Base-by-base conservation (phyloP, 805 yeast genomes). In the Kuraishia ogatae region DNA sequence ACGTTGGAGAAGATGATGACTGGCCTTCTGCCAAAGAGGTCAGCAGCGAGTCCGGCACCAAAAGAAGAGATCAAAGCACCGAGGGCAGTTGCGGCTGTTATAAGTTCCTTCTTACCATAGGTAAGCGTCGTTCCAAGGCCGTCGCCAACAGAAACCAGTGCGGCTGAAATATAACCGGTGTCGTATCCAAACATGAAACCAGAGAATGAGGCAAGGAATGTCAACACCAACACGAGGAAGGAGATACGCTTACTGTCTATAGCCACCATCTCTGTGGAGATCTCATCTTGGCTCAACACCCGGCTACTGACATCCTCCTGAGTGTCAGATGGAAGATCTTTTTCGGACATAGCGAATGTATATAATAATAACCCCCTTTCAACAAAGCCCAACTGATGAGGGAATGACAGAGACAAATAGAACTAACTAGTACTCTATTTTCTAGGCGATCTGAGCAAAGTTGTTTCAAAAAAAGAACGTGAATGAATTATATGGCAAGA, bases 111-210 rank as follows among this genome's bases (percentile, higher is more conserved):
- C 61, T 91, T 84, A 51, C 96, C 96, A 56, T 82, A 79, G 0
- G 91, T 75, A 54, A 92, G 75, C 55, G 77, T 76, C 50, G 77
- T 72, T 60, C 82, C 81, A 58, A 93, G 78, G 66, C 89, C 96
- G 4, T 83, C 80, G 13, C 92, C 91, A 51, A 93, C 83, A 43
- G 91, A 83, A 21, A 92, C 96, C 63, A 93, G 76, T 0, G 97
- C 97, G 20, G 96, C 85, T 2, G 98, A 93, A 48, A 93, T 92
- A 71, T 93, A 93, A 61, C 98, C 98, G 0, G 98, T 93, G 69
- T 93, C 99, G 66, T 93, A 93, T 61, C 99, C 99, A 71, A 93
- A 93, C 90, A 93, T 83, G 71, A 92, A 90, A 1, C 98, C 98
- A 0, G 97, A 91, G 59, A 93, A 85, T 7, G 97, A 91, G 0